Percentiles rank a stretch among this genome's conserved stretches.
phyloP scores from a whole-genome alignment of 345 rosid genomes.

The Murraya paniculata region DNA sequence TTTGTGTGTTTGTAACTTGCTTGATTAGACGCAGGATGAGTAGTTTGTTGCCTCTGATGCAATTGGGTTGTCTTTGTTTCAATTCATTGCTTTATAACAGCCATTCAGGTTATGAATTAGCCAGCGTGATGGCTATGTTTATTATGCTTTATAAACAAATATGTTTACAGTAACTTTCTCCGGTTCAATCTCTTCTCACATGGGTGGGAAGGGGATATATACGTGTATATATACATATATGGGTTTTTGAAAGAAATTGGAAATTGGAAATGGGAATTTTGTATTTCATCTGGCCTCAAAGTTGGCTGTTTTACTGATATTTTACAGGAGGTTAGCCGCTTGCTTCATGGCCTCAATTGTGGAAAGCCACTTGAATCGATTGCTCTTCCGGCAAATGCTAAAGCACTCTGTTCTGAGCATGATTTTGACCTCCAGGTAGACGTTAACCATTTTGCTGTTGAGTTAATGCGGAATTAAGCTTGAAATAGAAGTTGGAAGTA shows the following conservation, averaged over 20 bases:
- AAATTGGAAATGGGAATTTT: background rate
- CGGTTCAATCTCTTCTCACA: no score
- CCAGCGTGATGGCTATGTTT: background rate
- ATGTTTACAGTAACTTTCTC: no score
- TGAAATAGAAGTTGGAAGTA: background rate
- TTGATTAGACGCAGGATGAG: background rate
- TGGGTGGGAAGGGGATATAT: no score
- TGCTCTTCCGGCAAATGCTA: conserved; percentile 49
- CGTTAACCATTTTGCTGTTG: background rate
- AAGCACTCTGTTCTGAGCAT: conserved; percentile 50
- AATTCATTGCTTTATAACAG: background rate
- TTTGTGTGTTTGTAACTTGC: background rate
- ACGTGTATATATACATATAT: no score
- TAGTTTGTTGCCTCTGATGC: background rate
- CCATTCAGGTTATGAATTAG: background rate
- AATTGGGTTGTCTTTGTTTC: background rate
- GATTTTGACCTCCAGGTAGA: conserved; percentile 83
- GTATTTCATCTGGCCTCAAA: background rate
- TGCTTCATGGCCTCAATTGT: conserved; percentile 77
- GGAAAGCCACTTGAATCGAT: conserved; percentile 53
- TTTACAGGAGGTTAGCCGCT: conserved; percentile 76
- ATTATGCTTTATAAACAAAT: no score
- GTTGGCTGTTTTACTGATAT: background rate
- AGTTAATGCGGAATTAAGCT: background rate
- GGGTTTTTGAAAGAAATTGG: background rate